Base-by-base conservation (phyloP, 1,284 basidiomycete species). In the Ceratobasidium sp. region DNA sequence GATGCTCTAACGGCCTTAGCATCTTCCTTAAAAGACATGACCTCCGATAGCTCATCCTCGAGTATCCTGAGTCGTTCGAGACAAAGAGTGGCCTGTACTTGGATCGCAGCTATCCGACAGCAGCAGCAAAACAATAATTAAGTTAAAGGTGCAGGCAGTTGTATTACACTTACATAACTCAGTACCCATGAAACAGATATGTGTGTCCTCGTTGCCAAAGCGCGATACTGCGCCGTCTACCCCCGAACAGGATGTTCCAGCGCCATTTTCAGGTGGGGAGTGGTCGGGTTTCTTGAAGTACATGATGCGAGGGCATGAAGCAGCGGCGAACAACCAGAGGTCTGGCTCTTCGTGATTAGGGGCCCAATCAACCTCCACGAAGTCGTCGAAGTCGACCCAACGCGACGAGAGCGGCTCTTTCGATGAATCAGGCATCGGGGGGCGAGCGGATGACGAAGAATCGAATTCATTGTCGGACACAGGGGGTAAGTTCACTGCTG, bases 181-280 rank as follows among this genome's bases (percentile, higher is more conserved):
- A 76, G 88, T 87, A 1, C 92, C 92, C 49, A 96, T 86, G 71
- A 94, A 86, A 82, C 97, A 99, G 4, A 88, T 86, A 81, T 99
- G 97, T 0, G 93, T 92, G 74, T 88, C 83, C 81, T 99, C 96
- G 65, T 88, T 84, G 0, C 96, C 96, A 80, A 99, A 99, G 82
- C 97, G 98, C 71, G 84, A 85, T 76, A 80, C 59, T 41, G 80
- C 74, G 76, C 79, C 51, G 68, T 81, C 54, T 54, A 68, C 66
- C 43, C 24, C 46, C 27, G 75, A 46, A 24, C 63, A 43, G 46
- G 74, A 37, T 59, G 63, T 65, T 63, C 34, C 37, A 49, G 59
- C 49, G 19, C 84, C 81, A 13, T 79, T 78, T 31, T 77, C 74
- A 16, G 77, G 62, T 2, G 80, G 79, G 43, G 80, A 80, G 39